Percentiles rank a stretch among this genome's conserved stretches.
These are phyloP conservation scores for Suillus fuscotomentosus DNA, from an alignment of 768 basidiomycete genomes.

Conservation along the genomic window DNA sequence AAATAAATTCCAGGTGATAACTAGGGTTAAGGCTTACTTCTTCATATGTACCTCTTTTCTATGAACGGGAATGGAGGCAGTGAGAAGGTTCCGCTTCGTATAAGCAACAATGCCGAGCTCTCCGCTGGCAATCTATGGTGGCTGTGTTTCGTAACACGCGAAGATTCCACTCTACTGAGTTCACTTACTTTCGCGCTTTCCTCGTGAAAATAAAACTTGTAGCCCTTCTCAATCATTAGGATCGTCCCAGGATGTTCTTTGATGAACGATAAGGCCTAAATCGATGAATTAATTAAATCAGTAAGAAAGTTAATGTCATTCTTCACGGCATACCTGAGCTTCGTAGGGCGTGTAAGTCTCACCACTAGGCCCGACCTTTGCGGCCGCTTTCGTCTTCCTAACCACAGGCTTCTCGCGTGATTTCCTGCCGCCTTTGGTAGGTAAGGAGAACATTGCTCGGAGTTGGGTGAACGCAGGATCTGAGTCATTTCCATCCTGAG, in stretches of 20 bases:
- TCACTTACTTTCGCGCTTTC: constrained; percentile 72
- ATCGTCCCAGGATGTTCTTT: constrained; percentile 61
- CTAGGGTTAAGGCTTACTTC: constrained; percentile 48
- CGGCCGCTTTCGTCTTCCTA: constrained; percentile 34
- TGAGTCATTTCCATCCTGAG: constrained; percentile 37
- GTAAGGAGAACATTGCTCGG: constrained; percentile 43
- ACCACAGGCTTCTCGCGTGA: constrained; percentile 23
- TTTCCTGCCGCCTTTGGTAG: constrained; percentile 36
- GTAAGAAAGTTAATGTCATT: neutral
- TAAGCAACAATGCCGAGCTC: constrained; percentile 80
- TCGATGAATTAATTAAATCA: neutral
- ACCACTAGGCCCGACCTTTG: constrained; percentile 62
- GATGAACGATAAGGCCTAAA: constrained; percentile 50
- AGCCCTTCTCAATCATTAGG: constrained; percentile 81
- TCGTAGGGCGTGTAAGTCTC: constrained; percentile 76
- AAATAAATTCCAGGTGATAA: neutral
- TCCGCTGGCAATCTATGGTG: constrained; percentile 61
- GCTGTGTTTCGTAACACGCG: constrained; percentile 9
- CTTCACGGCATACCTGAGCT: constrained; percentile 47
- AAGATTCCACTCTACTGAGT: neutral
- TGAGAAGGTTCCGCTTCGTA: constrained; percentile 66
- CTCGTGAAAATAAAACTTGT: constrained; percentile 81
- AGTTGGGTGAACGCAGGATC: constrained; percentile 48
- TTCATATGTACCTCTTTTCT: constrained; percentile 69
- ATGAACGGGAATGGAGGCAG: constrained; percentile 72